Conservation (phyloP, 441 rosid genomes). For the Erodium moschatum region DNA sequence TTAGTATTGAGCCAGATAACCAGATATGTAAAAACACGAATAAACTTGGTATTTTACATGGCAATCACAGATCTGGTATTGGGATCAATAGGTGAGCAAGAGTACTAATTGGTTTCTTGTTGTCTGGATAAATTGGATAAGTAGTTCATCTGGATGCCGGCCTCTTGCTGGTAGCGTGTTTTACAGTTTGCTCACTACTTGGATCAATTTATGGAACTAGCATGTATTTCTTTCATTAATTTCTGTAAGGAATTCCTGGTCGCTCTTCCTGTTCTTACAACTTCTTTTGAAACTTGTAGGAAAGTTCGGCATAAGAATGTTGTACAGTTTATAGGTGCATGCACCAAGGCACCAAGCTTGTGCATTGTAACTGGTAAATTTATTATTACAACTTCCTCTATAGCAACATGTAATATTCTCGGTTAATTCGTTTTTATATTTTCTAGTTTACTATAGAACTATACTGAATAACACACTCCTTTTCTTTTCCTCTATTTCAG, state of each 20-base stretch:
- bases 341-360: not conserved
- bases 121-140: not conserved
- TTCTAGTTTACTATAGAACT: not conserved
- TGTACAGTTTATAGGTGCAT: not conserved
- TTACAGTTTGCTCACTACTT: not conserved
- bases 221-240: not conserved
- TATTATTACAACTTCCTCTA: not conserved
- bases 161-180: not conserved
- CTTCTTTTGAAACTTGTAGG: not conserved
- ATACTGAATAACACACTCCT: not conserved
- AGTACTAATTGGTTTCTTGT: not conserved
- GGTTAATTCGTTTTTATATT: not conserved
- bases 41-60: not conserved
- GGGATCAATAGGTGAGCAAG: not conserved
- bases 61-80: not conserved
- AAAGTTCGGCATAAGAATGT: not conserved
- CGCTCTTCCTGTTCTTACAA: not conserved
- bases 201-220: not conserved
- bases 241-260: not conserved
- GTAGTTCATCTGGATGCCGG: not conserved
- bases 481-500: constrained; percentile 25
- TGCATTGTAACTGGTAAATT: not conserved
- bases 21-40: not conserved
- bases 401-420: not conserved
- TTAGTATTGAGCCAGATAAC: not conserved